Base-by-base conservation (phyloP, 2,329 filamentous ascomycete genomes). In the Phaeomoniella chlamydospora region DNA sequence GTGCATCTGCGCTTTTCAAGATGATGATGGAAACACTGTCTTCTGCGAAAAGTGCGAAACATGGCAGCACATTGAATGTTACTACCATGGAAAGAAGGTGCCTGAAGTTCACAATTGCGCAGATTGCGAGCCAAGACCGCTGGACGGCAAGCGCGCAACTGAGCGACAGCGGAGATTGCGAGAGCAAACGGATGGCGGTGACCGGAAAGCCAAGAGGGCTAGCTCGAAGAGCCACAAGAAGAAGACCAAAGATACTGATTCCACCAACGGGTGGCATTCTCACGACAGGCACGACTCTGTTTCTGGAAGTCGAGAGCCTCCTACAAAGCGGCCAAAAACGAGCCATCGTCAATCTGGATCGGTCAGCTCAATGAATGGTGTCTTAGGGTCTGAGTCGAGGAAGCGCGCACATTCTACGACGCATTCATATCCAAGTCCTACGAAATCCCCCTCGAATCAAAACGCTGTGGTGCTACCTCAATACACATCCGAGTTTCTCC, bases 11-110 rank as follows among this genome's bases (percentile, higher is more conserved):
- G 77, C 77, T 56, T 94, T 81, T 59, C 67, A 76, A 56, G 86
- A 93, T 65, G 90, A 98, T 68, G 90, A 98, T 67, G 90, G 90
- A 60, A 88, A 84, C 59, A 98, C 90, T 41, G 92, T 98, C 43
- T 85, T 87, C 59, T 98, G 90, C 68, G 90, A 96, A 56, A 74
- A 70, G 40, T 98, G 90, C 68, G 83, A 94, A 55, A 90, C 86
- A 34, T 98, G 90, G 90, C 90, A 98, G 61, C 90, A 98, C 60
- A 93, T 94, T 50, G 79, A 86, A 55, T 98, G 90, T 62, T 96
- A 93, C 62, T 96, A 96, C 56, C 82, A 84, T 48, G 72, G 53
- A 71, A 77, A 56, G 68, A 82, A 67, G 70, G 81, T 62, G 61
- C 87, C 56, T 59, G 79, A 65, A 70, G 68, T 82, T 38, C 88